Conservation (phyloP, 768 basidiomycete species). For the Kwoniella europaea region DNA sequence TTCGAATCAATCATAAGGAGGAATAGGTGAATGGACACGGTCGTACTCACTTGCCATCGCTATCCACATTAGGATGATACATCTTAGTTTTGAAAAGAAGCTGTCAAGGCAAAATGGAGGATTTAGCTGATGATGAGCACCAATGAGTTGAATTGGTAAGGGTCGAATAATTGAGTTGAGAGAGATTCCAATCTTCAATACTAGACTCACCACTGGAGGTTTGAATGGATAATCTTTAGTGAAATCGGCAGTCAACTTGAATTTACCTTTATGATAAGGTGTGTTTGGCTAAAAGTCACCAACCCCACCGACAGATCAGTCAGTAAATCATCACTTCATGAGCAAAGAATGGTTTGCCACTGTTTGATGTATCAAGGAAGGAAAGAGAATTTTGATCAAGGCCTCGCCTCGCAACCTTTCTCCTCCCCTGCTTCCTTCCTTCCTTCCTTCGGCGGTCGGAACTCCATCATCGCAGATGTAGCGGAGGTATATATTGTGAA, state of each 20-base stretch:
- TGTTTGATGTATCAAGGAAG: no score
- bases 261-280: slow-evolving; percentile 57
- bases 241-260: slow-evolving; percentile 54
- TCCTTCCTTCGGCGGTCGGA: no score
- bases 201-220: slow-evolving; percentile 43
- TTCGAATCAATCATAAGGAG: no score
- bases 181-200: not conserved
- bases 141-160: no score
- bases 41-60: slow-evolving; percentile 56
- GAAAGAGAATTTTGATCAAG: no score
- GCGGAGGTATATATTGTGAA: not conserved
- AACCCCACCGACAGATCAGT: not conserved
- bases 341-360: no score
- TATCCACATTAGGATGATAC: slow-evolving; percentile 59
- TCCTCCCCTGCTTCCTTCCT: no score
- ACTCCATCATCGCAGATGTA: not conserved
- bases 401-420: no score
- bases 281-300: slow-evolving; percentile 30
- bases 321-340: no score
- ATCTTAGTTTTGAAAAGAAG: slow-evolving; percentile 57
- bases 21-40: no score
- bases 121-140: no score
- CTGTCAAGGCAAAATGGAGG: slow-evolving; percentile 21
- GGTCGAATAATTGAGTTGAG: not conserved
- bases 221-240: slow-evolving; percentile 58